Percentiles rank a stretch among this genome's conserved stretches.
Conservation (phyloP, 2,329 filamentous ascomycete species). For the Pseudogymnoascus verrucosus region DNA sequence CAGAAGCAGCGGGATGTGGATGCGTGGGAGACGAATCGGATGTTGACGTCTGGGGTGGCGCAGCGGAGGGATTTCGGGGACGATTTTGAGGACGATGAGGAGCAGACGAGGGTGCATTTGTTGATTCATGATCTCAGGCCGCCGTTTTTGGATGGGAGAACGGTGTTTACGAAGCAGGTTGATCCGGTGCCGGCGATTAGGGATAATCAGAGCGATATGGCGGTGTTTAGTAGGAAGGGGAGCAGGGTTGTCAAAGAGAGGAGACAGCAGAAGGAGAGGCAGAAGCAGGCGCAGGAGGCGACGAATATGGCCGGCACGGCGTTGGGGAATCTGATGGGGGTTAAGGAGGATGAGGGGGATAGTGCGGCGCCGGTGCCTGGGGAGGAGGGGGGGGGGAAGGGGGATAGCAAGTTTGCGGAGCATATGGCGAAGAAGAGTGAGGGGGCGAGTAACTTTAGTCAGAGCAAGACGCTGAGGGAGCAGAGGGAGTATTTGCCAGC, state of each 20-base stretch:
- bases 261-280: conserved; percentile 83
- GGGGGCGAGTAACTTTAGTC: conserved; percentile 83
- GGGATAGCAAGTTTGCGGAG: conserved; percentile 73
- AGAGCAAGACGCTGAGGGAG: conserved; percentile 81
- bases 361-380: conserved; percentile 71
- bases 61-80: conserved; percentile 74
- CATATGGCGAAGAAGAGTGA: conserved; percentile 76
- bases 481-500: conserved; percentile 91
- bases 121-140: conserved; percentile 89
- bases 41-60: conserved; percentile 93
- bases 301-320: conserved; percentile 89
- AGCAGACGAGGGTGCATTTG: conserved; percentile 80
- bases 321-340: conserved; percentile 88
- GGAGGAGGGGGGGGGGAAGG: conserved; percentile 58
- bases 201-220: conserved; percentile 97
- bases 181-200: conserved; percentile 89
- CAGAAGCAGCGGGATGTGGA: conserved; percentile 93
- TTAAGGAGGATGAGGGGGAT: conserved; percentile 88
- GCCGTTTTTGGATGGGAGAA: conserved; percentile 89
- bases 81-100: conserved; percentile 85
- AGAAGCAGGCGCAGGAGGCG: conserved; percentile 89
- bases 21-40: conserved; percentile 97
- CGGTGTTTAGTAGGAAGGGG: conserved; percentile 91
- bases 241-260: conserved; percentile 88
- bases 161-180: conserved; percentile 93